Percentiles rank a stretch among this genome's conserved stretches.
Evolutionary conservation across 2,329 filamentous ascomycete genomes (phyloP).

Genomic region (Talaromyces sp.): DNA sequence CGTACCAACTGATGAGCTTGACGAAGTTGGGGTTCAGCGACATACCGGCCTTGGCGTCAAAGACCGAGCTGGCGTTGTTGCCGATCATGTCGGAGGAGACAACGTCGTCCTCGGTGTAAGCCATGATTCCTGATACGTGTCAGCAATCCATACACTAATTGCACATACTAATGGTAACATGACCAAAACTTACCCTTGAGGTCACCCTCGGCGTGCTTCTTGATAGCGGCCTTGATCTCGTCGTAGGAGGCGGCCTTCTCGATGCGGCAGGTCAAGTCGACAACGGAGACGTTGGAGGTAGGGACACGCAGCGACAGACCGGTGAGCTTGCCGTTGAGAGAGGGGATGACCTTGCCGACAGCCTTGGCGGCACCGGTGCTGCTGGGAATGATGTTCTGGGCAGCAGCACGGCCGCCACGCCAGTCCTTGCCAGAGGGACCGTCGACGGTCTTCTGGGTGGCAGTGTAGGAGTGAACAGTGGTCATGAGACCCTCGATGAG

Average conservation of each 20-base stretch:
- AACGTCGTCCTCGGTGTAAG: constrained; percentile 93
- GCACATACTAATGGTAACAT: too few species aligned
- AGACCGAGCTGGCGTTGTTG: constrained; percentile 91
- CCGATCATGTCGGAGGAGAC: constrained; percentile 93
- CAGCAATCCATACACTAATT: not conserved
- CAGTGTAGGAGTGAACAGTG: constrained; percentile 99
- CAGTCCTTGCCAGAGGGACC: constrained; percentile 98
- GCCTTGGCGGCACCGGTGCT: constrained; percentile 99
- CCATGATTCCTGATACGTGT: constrained; percentile 64
- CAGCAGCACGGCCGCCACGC: constrained; percentile 97
- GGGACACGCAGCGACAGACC: constrained; percentile 99
- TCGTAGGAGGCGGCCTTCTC: constrained; percentile 74
- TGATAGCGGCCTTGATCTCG: constrained; percentile 87
- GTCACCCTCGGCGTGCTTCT: constrained; percentile 73
- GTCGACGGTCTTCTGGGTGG: constrained; percentile 99
- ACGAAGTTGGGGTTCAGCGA: constrained; percentile 97
- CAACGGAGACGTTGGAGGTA: constrained; percentile 97
- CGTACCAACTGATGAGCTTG: constrained; percentile 98
- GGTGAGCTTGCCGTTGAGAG: constrained; percentile 98
- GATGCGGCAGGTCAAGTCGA: constrained; percentile 89
- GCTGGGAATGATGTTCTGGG: constrained; percentile 99
- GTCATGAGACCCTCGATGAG: constrained; percentile 99
- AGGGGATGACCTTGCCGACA: constrained; percentile 98
- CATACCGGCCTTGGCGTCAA: constrained; percentile 99
- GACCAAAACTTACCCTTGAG: constrained; percentile 70